A percentile compares a stretch with the other conserved stretches of the same genome.
These are phyloP conservation scores for Umbilicaria muhlenbergii DNA, from an alignment of 495 filamentous ascomycete species.

Conservation along the genomic window DNA sequence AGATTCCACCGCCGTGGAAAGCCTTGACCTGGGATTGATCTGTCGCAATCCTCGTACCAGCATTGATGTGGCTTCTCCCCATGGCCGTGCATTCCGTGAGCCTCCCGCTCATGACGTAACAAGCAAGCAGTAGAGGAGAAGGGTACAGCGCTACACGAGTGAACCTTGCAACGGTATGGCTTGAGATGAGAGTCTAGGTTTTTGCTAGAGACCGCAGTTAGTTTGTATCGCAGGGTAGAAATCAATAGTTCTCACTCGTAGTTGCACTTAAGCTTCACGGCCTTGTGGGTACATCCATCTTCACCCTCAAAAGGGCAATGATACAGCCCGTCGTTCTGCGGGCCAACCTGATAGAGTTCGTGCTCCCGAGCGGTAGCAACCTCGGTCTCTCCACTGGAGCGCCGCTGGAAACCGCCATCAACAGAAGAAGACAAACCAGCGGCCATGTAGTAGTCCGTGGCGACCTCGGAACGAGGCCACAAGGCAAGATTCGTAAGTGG, in stretches of 20 bases:
- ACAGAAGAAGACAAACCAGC: too few relatives aligned
- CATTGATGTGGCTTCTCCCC: conserved; percentile 82
- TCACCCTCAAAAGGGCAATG: conserved; percentile 77
- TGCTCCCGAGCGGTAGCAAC: conserved; percentile 58
- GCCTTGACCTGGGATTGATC: conserved; percentile 61
- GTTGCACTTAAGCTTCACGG: conserved; percentile 90
- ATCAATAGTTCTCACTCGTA: conserved; percentile 61
- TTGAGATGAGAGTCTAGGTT: conserved; percentile 89
- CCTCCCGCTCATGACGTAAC: conserved; percentile 88
- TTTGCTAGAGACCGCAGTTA: conserved; percentile 45
- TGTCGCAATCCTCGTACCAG: conserved; percentile 69
- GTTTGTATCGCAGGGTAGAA: conserved; percentile 16
- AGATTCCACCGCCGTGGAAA: conserved; percentile 91
- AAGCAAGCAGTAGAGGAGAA: conserved; percentile 91
- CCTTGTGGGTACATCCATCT: conserved; percentile 62
- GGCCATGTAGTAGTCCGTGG: too few relatives aligned
- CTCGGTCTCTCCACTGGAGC: conserved; percentile 31
- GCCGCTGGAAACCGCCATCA: conserved; percentile 15
- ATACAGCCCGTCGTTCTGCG: conserved; percentile 61
- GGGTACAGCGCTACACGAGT: conserved; percentile 51
- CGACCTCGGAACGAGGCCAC: conserved; percentile 6
- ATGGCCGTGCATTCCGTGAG: conserved; percentile 87
- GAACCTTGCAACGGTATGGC: conserved; percentile 79
- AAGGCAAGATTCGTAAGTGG: conserved; percentile 5
- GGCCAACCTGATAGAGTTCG: conserved; percentile 57